Percentiles rank a stretch among this genome's conserved stretches.
Conservation (phyloP, 768 basidiomycete species). For the Collybiopsis confluens region DNA sequence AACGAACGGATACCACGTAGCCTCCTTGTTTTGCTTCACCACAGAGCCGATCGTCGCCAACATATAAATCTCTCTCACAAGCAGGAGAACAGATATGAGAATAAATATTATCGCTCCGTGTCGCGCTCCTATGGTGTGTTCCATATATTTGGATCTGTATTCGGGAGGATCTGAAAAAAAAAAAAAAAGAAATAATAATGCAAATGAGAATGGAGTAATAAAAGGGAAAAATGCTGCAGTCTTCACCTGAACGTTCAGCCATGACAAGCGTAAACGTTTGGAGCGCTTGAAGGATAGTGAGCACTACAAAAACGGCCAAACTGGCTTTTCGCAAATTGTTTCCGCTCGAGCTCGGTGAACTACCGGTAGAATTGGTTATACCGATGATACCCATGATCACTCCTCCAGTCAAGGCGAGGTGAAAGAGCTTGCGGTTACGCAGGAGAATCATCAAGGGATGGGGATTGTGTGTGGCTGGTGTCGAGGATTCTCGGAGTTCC, state of each 20-base stretch:
- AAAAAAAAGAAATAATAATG: too few species aligned
- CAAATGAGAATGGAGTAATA: too few species aligned
- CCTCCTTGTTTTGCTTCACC: slow-evolving; percentile 26
- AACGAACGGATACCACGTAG: slow-evolving; percentile 37
- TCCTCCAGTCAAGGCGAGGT: slow-evolving; percentile 21
- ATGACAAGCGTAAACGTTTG: slow-evolving; percentile 22
- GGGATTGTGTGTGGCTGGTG: slow-evolving; percentile 2
- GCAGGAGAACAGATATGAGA: slow-evolving; percentile 28
- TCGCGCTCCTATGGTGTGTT: slow-evolving; percentile 17
- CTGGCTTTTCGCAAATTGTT: slow-evolving; percentile 27
- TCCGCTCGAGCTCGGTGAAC: slow-evolving; percentile 16
- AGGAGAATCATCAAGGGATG: slow-evolving; percentile 12
- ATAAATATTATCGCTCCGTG: slow-evolving; percentile 28
- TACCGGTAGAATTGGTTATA: slow-evolving; percentile 13
- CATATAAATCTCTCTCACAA: slow-evolving; percentile 34
- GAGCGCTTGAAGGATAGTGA: slow-evolving; percentile 29
- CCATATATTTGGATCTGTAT: background rate
- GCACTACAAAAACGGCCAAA: slow-evolving; percentile 31
- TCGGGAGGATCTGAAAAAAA: background rate
- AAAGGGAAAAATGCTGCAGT: too few species aligned
- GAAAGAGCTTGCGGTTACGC: slow-evolving; percentile 28
- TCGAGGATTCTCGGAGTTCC: slow-evolving; percentile 9
- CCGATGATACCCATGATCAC: slow-evolving; percentile 33
- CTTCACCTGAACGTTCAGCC: slow-evolving; percentile 1
- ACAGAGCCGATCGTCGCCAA: slow-evolving; percentile 26